phyloP scores from a whole-genome alignment of 345 rosid species.

The Eucalyptus erythrocorys region DNA sequence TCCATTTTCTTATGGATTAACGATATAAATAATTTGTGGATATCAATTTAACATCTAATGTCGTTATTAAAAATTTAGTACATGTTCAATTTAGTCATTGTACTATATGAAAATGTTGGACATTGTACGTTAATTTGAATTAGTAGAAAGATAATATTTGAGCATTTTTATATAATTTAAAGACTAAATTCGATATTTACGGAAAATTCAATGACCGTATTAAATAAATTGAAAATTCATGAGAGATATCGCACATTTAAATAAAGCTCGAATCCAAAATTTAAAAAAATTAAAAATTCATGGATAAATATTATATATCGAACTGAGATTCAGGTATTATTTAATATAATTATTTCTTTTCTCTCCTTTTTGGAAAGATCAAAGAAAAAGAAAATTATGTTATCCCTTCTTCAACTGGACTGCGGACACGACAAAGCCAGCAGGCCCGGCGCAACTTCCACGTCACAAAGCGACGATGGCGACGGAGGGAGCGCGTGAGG shows the following conservation, averaged over 20 bases:
- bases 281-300: background rate
- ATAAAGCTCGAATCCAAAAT: rapidly evolving
- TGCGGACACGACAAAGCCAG: background rate
- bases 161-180: background rate
- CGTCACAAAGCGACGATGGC: background rate
- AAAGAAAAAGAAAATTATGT: background rate
- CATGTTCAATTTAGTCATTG: rapidly evolving
- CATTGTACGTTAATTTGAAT: rapidly evolving
- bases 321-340: rapidly evolving
- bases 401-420: background rate
- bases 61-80: rapidly evolving
- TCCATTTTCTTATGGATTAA: rapidly evolving
- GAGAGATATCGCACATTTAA: rapidly evolving
- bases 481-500: background rate
- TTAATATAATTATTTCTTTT: rapidly evolving
- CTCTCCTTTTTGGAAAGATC: background rate
- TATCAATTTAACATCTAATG: rapidly evolving
- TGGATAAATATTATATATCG: rapidly evolving
- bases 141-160: rapidly evolving
- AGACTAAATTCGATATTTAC: rapidly evolving
- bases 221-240: background rate
- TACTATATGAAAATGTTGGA: rapidly evolving
- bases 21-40: rapidly evolving
- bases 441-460: background rate
- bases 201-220: rapidly evolving